phyloP scores from a whole-genome alignment of 148 eudicot genomes.

The Pharnaceum exiguum region DNA sequence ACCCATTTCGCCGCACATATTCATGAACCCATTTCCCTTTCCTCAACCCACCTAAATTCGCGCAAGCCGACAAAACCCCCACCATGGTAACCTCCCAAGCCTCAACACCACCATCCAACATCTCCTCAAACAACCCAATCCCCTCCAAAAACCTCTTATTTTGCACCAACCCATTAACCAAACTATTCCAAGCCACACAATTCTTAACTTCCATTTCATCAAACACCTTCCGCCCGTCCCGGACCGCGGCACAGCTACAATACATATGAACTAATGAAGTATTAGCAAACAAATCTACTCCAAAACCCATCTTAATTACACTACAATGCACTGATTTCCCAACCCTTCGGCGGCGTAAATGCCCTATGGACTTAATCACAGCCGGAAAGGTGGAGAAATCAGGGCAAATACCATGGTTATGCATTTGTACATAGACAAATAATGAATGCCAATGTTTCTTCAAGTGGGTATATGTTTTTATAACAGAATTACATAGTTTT shows the following conservation, averaged over 20 bases:
- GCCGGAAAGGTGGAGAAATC: constrained; percentile 22
- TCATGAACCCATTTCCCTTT: constrained; percentile 49
- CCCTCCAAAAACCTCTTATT: constrained; percentile 31
- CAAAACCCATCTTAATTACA: constrained; percentile 38
- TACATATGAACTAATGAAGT: constrained; percentile 49
- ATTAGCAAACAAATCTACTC: constrained; percentile 33
- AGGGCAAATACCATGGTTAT: constrained; percentile 15
- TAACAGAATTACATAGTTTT: constrained; percentile 8
- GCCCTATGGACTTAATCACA: constrained; percentile 22
- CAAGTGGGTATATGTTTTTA: constrained; percentile 20
- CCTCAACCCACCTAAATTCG: constrained; percentile 36
- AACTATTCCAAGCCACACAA: constrained; percentile 42
- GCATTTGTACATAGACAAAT: constrained; percentile 25
- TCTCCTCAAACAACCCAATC: constrained; percentile 31
- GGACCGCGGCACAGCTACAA: constrained; percentile 24
- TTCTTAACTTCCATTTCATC: constrained; percentile 35
- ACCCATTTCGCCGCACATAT: constrained; percentile 11
- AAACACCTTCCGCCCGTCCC: constrained; percentile 39
- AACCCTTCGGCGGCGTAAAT: constrained; percentile 17
- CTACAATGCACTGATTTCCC: constrained; percentile 47
- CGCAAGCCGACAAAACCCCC: constrained; percentile 40
- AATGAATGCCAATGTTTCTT: constrained; percentile 22
- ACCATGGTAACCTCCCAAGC: constrained; percentile 47
- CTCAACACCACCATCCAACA: constrained; percentile 26
- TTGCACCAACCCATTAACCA: constrained; percentile 40